phyloP scores from a whole-genome alignment of 2,329 filamentous ascomycete genomes.

The Cryphonectria naterciae region DNA sequence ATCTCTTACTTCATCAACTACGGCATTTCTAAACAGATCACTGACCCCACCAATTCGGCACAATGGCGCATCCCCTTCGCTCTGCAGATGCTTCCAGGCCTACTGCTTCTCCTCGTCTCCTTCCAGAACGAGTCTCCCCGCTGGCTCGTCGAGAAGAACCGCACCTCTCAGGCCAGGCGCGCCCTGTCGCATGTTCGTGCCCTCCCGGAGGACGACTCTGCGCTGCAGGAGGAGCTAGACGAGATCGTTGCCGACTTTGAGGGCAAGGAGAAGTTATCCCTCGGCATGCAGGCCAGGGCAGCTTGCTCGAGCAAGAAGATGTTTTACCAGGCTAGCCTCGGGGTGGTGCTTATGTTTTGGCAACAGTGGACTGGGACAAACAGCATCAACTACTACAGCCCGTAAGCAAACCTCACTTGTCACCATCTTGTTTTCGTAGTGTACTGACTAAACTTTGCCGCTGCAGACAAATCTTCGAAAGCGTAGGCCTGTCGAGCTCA shows the following conservation, averaged over 20 bases:
- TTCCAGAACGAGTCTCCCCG: constrained; percentile 47
- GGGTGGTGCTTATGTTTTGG: constrained; percentile 24
- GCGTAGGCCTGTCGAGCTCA: constrained; percentile 63
- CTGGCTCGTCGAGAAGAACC: constrained; percentile 41
- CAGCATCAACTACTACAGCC: constrained; percentile 62
- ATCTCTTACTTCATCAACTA: constrained; percentile 30
- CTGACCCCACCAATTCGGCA: constrained; percentile 32
- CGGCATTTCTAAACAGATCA: constrained; percentile 26
- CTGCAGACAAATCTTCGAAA: constrained; percentile 59
- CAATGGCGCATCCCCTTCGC: constrained; percentile 49
- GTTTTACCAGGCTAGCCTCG: constrained; percentile 39
- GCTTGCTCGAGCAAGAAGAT: constrained; percentile 52
- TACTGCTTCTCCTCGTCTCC: constrained; percentile 40
- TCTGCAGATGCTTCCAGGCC: constrained; percentile 46
- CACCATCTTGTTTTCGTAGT: neutral
- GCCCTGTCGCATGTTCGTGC: constrained; percentile 52
- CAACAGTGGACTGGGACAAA: constrained; percentile 56
- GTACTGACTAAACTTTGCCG: constrained; percentile 32
- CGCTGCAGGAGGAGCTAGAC: constrained; percentile 57
- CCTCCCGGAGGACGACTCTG: constrained; percentile 54
- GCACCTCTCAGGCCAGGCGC: constrained; percentile 44
- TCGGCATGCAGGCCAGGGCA: constrained; percentile 42
- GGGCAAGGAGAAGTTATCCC: constrained; percentile 40
- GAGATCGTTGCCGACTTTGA: constrained; percentile 64
- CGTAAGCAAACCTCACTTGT: constrained; percentile 32